Conservation (phyloP, 2,329 filamentous ascomycete species). For the Apiospora kogelbergensis region DNA sequence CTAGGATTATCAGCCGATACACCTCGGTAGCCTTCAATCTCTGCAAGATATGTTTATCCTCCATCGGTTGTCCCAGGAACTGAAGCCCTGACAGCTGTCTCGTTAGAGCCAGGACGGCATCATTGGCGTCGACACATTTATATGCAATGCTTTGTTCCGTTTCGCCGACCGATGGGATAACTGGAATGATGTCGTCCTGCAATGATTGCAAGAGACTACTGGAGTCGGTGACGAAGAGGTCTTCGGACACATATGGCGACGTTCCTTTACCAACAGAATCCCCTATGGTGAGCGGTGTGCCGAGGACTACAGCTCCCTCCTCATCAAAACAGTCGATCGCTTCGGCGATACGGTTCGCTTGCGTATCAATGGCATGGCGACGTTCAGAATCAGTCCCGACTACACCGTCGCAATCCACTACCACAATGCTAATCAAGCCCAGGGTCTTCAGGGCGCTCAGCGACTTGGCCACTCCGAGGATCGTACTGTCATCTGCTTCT, state of each 20-base stretch:
- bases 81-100: conserved; percentile 72
- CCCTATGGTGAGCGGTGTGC: conserved; percentile 50
- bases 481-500: conserved; percentile 63
- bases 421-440: conserved; percentile 78
- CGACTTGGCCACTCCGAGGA: conserved; percentile 79
- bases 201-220: conserved; percentile 65
- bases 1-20: conserved; percentile 85
- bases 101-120: conserved; percentile 75
- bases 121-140: conserved; percentile 46
- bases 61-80: conserved; percentile 38
- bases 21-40: conserved; percentile 46
- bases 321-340: conserved; percentile 71
- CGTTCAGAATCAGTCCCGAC: conserved; percentile 31
- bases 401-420: conserved; percentile 67
- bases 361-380: conserved; percentile 52
- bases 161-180: conserved; percentile 58
- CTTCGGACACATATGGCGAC: conserved; percentile 34
- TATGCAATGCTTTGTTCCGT: conserved; percentile 40
- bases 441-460: conserved; percentile 80
- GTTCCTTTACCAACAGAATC: conserved; percentile 18
- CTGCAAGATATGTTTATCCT: conserved; percentile 36
- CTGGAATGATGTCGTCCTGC: conserved; percentile 66
- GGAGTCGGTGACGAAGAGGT: conserved; percentile 43
- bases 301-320: conserved; percentile 67
- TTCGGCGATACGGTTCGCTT: conserved; percentile 72